Conservation (phyloP, 2,329 filamentous ascomycete genomes). For the Venturia carpophila region DNA sequence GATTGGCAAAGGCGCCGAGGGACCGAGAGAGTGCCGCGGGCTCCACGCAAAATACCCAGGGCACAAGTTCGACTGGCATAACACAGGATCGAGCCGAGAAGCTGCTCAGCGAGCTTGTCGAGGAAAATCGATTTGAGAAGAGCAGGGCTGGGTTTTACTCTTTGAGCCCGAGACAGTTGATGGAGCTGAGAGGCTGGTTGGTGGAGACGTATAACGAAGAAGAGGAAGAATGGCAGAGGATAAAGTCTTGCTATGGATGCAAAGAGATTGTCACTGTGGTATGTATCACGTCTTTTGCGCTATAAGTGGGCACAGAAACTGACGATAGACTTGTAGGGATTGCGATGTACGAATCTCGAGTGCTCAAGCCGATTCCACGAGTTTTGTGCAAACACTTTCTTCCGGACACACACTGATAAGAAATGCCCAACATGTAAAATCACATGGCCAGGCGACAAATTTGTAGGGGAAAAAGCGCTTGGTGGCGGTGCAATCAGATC, state of each 20-base stretch:
- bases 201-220: constrained; percentile 83
- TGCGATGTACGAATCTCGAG: constrained; percentile 61
- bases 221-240: constrained; percentile 53
- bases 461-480: constrained; percentile 45
- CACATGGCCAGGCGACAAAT: constrained; percentile 44
- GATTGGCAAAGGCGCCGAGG: constrained; percentile 47
- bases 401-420: constrained; percentile 54
- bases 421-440: constrained; percentile 55
- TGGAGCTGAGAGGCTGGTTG: constrained; percentile 80
- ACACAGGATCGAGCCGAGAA: constrained; percentile 71
- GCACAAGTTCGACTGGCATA: constrained; percentile 39
- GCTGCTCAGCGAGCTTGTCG: constrained; percentile 60
- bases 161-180: constrained; percentile 66
- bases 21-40: constrained; percentile 28
- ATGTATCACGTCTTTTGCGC: constrained; percentile 23
- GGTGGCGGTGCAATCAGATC: neutral
- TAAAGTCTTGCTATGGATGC: constrained; percentile 84
- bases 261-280: constrained; percentile 77
- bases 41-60: constrained; percentile 21
- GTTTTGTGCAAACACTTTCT: constrained; percentile 66
- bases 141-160: constrained; percentile 65
- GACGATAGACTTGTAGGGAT: constrained; percentile 43
- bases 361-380: constrained; percentile 70
- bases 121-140: constrained; percentile 78
- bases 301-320: neutral